Base-by-base conservation (phyloP, 2,329 filamentous ascomycete genomes). In the Fusarium sp. region DNA sequence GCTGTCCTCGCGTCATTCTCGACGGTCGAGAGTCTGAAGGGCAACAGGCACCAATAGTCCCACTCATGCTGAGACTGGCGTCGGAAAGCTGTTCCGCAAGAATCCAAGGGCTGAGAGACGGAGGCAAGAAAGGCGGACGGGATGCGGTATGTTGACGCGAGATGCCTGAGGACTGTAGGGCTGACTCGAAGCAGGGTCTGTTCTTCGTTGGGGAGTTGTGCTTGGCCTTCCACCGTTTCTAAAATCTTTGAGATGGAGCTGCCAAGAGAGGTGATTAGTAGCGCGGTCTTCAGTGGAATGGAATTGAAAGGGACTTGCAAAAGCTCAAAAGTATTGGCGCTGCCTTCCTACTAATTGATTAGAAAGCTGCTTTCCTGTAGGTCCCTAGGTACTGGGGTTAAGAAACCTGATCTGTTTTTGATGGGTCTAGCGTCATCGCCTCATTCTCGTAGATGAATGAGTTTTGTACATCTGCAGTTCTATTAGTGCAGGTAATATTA, bases 1-100 rank as follows among this genome's bases (percentile, higher is more conserved):
- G 33, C 33, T 14, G 2, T 14, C 5, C 2, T 5, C 31, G 14
- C 11, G 31, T 1, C 1, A 33, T 6, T 1, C 4, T 6, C 6
- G 11, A 1, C 1, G 11, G 6, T 6, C 31, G 33, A 14, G 35
- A 5, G 2, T 37, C 35, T 37, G 7, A 3, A 41, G 31, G 20
- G 14, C n/a, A 57, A 2, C 6, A 11, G 20, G 3, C 54, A 57
- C 54, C 54, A 57, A 37, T 57, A 57, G 5, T 57, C 33, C 54
- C 54, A 39, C 14, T 35, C 20, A 7, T 10, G 7, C 4, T 4
- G 2, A 8, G n/a, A 35, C 9, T 35, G 29, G 14, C 31, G 29
- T 1, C 54, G 54, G 52, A 57, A 35, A 10, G 1, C 31, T 8
- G 52, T 56, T 20, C 50, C 27, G 8, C 6, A 29, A 29, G 8